These are phyloP conservation scores for Austroboletus festivus DNA, from an alignment of 768 basidiomycete genomes.

Conservation along the genomic window DNA sequence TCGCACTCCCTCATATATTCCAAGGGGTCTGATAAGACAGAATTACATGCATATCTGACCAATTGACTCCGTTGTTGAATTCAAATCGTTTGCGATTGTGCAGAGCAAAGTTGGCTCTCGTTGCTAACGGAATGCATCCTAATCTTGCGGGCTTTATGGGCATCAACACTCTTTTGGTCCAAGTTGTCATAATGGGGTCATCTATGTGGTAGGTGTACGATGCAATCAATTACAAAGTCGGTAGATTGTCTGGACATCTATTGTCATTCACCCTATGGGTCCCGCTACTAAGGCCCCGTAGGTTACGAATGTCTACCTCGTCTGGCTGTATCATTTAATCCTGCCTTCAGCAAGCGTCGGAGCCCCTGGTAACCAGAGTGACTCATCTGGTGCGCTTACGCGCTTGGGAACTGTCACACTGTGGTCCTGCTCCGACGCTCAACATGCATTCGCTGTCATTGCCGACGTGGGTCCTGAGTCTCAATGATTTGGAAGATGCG, in stretches of 20 bases:
- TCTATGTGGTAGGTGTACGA: too few relatives aligned
- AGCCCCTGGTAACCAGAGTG: neutral
- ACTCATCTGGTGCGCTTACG: constrained; percentile 8
- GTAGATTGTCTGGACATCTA: too few relatives aligned
- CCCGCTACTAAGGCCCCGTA: constrained; percentile 46
- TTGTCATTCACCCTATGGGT: too few relatives aligned
- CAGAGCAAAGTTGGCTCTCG: constrained; percentile 46
- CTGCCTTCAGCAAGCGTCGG: constrained; percentile 12
- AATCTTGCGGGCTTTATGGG: constrained; percentile 61
- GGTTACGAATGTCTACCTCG: constrained; percentile 38
- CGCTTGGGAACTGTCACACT: constrained; percentile 13
- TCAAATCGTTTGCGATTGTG: constrained; percentile 70
- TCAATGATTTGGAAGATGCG: too few relatives aligned
- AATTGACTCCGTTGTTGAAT: too few relatives aligned
- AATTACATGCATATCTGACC: constrained; percentile 60
- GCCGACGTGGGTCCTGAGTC: constrained; percentile 33
- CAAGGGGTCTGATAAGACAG: constrained; percentile 57
- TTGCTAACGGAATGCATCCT: neutral
- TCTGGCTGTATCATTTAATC: constrained; percentile 41
- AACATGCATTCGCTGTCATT: constrained; percentile 26
- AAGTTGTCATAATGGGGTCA: too few relatives aligned
- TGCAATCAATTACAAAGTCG: too few relatives aligned
- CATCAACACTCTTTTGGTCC: constrained; percentile 57
- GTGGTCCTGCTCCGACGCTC: constrained; percentile 14
- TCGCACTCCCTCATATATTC: constrained; percentile 62